Conservation (phyloP, 305 asterid species). For the Solanum hybrid region DNA sequence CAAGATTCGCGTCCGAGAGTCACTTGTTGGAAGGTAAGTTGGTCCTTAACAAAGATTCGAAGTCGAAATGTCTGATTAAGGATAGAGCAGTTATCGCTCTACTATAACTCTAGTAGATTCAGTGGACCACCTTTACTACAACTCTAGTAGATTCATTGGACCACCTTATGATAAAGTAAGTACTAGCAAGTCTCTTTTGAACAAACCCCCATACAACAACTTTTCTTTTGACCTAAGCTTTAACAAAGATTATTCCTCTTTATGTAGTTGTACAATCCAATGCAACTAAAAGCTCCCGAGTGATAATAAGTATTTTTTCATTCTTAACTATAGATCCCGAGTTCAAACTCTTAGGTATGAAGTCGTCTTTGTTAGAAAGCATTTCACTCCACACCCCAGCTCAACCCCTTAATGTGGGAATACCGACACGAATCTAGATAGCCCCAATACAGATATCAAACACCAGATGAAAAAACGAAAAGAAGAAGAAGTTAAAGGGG, state of each 20-base stretch:
- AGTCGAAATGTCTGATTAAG: not conserved
- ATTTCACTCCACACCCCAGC: not conserved
- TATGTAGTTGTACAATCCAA: conserved; percentile 14
- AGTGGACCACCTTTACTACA: conserved; percentile 3
- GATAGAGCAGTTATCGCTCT: not conserved
- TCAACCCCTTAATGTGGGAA: not conserved
- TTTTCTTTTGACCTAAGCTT: conserved; percentile 29
- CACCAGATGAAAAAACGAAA: not conserved
- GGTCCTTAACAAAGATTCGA: too few relatives aligned
- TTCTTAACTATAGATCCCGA: not conserved
- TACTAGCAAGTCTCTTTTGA: conserved; percentile 24
- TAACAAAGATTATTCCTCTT: conserved; percentile 34
- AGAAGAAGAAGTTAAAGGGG: not conserved
- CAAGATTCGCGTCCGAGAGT: not conserved
- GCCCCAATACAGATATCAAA: not conserved
- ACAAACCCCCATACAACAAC: conserved; percentile 20
- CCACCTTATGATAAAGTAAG: conserved; percentile 12
- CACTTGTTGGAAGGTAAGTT: too few relatives aligned
- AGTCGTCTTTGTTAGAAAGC: not conserved
- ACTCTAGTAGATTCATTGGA: conserved; percentile 15
- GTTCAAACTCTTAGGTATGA: not conserved
- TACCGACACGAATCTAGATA: not conserved
- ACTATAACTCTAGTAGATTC: not conserved
- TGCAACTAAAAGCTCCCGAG: not conserved
- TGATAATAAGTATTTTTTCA: not conserved